phyloP scores from a whole-genome alignment of 75 land plant genomes.

The Pinus taeda region DNA sequence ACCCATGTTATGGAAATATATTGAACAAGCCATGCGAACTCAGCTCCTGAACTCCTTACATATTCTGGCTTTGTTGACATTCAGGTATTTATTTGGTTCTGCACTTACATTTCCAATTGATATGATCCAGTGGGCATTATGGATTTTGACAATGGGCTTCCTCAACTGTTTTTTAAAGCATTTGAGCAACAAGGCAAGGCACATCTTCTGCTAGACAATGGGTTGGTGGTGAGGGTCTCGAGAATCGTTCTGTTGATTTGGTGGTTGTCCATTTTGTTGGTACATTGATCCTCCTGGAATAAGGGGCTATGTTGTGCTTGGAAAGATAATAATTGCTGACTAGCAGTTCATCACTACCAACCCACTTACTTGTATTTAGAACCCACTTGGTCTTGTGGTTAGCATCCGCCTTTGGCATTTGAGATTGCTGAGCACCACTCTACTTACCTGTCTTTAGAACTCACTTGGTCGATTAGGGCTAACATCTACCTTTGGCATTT shows the following conservation, averaged over 20 bases:
- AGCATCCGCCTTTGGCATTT: not conserved
- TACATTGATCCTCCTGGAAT: too few species aligned
- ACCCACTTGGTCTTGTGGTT: too few species aligned
- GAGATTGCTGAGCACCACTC: not conserved
- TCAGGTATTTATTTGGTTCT: constrained; percentile 23
- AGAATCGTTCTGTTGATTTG: too few species aligned
- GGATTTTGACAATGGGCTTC: not conserved
- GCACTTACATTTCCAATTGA: not conserved
- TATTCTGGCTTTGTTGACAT: constrained; percentile 61
- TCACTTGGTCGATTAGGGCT: not conserved
- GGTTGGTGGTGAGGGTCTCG: too few species aligned
- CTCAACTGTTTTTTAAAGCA: not conserved
- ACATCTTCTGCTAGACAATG: too few species aligned
- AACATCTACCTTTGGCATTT: not conserved
- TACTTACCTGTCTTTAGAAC: not conserved
- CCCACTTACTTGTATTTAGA: too few species aligned
- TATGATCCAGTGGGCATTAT: not conserved
- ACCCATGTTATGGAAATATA: constrained; percentile 53
- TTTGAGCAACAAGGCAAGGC: not conserved
- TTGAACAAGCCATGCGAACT: constrained; percentile 50
- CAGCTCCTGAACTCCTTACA: constrained; percentile 49
- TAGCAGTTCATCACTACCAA: not conserved
- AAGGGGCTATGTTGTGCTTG: too few species aligned
- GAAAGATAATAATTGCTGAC: not conserved
- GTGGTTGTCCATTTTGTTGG: too few species aligned